A percentile compares a stretch with the other conserved stretches of the same genome.
Evolutionary conservation across 352 stramenopile species (phyloP).

Genomic region (Phytophthora ramorum): DNA sequence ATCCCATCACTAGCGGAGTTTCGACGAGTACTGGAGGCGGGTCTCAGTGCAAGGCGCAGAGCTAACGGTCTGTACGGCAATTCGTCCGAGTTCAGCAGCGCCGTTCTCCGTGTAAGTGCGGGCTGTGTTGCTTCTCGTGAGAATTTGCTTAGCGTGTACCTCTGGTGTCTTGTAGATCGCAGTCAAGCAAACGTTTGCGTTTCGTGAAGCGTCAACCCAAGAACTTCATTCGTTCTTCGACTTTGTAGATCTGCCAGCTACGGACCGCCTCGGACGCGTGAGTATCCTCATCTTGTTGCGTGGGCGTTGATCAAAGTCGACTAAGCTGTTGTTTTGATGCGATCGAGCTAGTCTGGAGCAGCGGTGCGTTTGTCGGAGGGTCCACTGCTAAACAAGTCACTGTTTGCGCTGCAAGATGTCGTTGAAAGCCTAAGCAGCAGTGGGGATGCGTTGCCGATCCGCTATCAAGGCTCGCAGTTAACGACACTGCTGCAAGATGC

Average conservation of each 20-base stretch:
- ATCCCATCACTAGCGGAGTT: slow-evolving; percentile 36
- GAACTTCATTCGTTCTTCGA: slow-evolving; percentile 53
- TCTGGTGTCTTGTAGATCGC: slow-evolving; percentile 35
- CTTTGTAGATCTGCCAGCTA: slow-evolving; percentile 54
- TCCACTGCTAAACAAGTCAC: slow-evolving; percentile 63
- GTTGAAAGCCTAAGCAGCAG: slow-evolving; percentile 26
- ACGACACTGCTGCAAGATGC: slow-evolving; percentile 56
- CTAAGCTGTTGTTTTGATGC: no score
- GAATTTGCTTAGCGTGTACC: background rate
- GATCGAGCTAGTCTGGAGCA: slow-evolving; percentile 24
- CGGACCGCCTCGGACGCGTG: slow-evolving; percentile 57
- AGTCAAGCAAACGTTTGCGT: slow-evolving; percentile 49
- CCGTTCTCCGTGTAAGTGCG: slow-evolving; percentile 47
- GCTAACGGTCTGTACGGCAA: slow-evolving; percentile 49
- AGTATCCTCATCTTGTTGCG: slow-evolving; percentile 1
- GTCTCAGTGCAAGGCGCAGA: slow-evolving; percentile 33
- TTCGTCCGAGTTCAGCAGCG: slow-evolving; percentile 53
- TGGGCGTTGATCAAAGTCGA: background rate
- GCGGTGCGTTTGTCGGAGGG: slow-evolving; percentile 53
- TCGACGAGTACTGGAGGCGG: slow-evolving; percentile 35
- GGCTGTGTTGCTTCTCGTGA: background rate
- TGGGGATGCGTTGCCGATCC: slow-evolving; percentile 12
- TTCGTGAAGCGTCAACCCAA: slow-evolving; percentile 42
- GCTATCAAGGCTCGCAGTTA: slow-evolving; percentile 35
- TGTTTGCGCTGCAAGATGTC: slow-evolving; percentile 56